Evolutionary conservation across 1,139 yeast species (phyloP), one percentile per base, ranked within the genome.

Genomic region (Candida sp.): DNA sequence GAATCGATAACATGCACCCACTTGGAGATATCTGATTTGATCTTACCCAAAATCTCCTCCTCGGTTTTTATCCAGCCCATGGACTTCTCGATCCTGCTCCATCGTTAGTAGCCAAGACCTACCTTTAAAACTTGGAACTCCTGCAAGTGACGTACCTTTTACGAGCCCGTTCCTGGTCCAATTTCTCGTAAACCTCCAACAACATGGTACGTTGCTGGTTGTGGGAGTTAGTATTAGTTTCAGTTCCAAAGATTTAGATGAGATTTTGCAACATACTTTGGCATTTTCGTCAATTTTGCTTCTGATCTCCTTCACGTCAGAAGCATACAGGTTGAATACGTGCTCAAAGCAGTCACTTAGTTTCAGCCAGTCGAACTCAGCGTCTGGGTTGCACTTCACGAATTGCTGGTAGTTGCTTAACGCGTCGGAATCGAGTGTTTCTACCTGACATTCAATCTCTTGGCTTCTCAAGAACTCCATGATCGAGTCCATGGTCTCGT

Each of bases 161-260:
- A n/a, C 60, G 56, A 7, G 63, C 63, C 34, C 59, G 56, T 50
- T 61, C 65, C 26, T 61, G 56, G 47, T 67, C 70, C 33, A 60
- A 45, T 9, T 58, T 51, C 44, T 58, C 63, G 4, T 56, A 59
- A 5, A 62, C 44, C 43, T 63, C 68, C 48, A 63, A 63, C 66
- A 68, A 63, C 22, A 59, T 53, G 33, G 54, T 59, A 4, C 50
- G 47, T 28, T 48, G 26, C 50, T 44, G 25, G 27, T 35, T 7
- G 7, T 44, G 25, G 5, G 23, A 4, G 48, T 45, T 45, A 45
- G 48, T 45, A 44, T 26, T 11, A 25, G 23, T 25, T 25, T 38
- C 35, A 40, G 42, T 34, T 42, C 28, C 22, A 34, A 33, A 12
- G 17, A 11, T 11, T 9, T 4, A 6, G 37, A 5, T 5, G 4